phyloP scores from a whole-genome alignment of 2,329 filamentous ascomycete genomes.

The Colletotrichum nymphaeae region DNA sequence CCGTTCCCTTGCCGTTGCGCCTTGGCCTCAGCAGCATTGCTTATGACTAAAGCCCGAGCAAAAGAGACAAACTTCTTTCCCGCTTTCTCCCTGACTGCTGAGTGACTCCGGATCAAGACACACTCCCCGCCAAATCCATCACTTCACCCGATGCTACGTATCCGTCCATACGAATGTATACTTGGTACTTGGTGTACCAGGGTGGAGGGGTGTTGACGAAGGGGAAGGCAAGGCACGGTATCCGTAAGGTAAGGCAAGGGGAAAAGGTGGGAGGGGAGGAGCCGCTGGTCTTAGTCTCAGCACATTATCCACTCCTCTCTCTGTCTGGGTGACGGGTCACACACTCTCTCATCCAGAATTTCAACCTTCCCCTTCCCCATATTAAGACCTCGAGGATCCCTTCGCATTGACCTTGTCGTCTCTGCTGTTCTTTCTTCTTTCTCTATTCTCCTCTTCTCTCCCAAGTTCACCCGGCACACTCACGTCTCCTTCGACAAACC shows the following conservation, averaged over 20 bases:
- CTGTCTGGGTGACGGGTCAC: too few relatives aligned
- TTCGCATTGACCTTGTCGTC: constrained; percentile 18
- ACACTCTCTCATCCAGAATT: constrained; percentile 21
- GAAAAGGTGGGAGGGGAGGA: constrained; percentile 11
- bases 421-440: constrained; percentile 6
- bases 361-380: constrained; percentile 29
- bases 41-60: constrained; percentile 14
- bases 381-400: constrained; percentile 35
- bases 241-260: background rate
- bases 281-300: constrained; percentile 8
- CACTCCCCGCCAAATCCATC: constrained; percentile 7
- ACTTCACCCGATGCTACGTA: background rate
- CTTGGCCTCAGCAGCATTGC: constrained; percentile 30
- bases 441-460: background rate
- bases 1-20: constrained; percentile 10
- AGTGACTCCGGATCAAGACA: background rate
- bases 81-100: background rate
- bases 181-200: background rate
- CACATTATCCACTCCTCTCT: constrained; percentile 28
- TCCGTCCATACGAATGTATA: background rate
- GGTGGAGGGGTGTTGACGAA: background rate
- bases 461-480: background rate
- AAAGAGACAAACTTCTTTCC: constrained; percentile 8
- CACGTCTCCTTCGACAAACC: background rate
- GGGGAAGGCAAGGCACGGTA: background rate